These are phyloP conservation scores for Grifola frondosa DNA, from an alignment of 1,284 basidiomycete genomes.

Conservation along the genomic window DNA sequence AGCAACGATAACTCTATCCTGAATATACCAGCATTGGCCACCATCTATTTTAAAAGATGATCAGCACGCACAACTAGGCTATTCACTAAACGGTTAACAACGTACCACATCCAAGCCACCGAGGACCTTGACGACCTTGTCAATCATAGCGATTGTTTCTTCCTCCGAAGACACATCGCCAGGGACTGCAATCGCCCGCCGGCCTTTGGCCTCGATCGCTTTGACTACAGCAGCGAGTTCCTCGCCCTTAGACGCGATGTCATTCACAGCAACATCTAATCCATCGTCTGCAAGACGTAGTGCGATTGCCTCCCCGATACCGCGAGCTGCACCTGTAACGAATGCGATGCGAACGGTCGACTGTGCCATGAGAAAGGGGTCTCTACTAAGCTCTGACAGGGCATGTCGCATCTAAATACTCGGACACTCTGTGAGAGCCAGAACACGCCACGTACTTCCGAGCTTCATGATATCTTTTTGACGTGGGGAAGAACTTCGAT, in stretches of 20 bases:
- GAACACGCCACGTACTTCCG: no score
- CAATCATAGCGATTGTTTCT: slow-evolving; percentile 38
- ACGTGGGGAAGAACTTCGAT: no score
- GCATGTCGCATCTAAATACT: no score
- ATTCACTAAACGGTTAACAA: no score
- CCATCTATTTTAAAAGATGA: slow-evolving; percentile 20
- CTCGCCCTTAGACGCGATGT: slow-evolving; percentile 30
- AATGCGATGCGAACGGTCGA: slow-evolving; percentile 32
- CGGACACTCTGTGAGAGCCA: no score
- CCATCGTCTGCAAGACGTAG: slow-evolving; percentile 43
- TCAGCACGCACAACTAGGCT: no score
- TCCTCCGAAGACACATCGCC: slow-evolving; percentile 38
- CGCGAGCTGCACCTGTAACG: slow-evolving; percentile 40
- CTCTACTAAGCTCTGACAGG: no score
- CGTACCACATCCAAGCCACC: slow-evolving; percentile 29
- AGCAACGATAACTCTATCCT: slow-evolving; percentile 20
- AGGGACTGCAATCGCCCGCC: slow-evolving; percentile 28
- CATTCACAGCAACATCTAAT: slow-evolving; percentile 39
- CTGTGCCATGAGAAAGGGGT: no score
- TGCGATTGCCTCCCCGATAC: slow-evolving; percentile 43
- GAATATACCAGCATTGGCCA: slow-evolving; percentile 29
- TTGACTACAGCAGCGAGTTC: slow-evolving; percentile 30
- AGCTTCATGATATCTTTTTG: no score
- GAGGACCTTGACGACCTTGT: slow-evolving; percentile 22
- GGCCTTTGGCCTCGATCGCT: slow-evolving; percentile 32